Conservation (phyloP, 495 filamentous ascomycete genomes). For the Penicillium diatomitis region DNA sequence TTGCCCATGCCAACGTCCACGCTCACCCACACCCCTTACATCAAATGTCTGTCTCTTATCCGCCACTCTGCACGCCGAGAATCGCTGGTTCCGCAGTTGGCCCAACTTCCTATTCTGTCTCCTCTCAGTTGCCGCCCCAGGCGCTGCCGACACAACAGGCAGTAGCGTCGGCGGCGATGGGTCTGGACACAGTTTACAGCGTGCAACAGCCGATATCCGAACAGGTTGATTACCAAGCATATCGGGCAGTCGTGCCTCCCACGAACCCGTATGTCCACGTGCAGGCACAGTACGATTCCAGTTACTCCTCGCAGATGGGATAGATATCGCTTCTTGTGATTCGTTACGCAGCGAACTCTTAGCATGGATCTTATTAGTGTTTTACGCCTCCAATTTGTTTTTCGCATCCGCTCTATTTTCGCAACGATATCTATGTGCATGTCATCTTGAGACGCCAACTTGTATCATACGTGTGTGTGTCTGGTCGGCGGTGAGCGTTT, state of each 20-base stretch:
- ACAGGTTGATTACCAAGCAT: conserved; percentile 4
- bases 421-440: too few species aligned
- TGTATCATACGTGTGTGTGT: too few species aligned
- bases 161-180: background rate
- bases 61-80: conserved; percentile 22
- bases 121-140: conserved; percentile 9
- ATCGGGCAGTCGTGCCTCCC: conserved; percentile 9
- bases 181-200: conserved; percentile 7
- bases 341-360: too few species aligned
- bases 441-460: too few species aligned
- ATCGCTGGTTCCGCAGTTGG: conserved; percentile 17
- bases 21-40: conserved; percentile 21
- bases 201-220: conserved; percentile 1
- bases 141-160: background rate
- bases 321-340: background rate
- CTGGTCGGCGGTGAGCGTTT: too few species aligned
- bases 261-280: conserved; percentile 7
- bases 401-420: background rate
- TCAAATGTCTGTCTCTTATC: conserved; percentile 31
- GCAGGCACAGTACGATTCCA: conserved; percentile 8
- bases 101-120: conserved; percentile 18
- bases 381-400: background rate
- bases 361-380: background rate
- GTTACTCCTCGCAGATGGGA: conserved; percentile 15
- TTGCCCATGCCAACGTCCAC: conserved; percentile 4